A percentile compares a stretch with the other conserved stretches of the same genome.
Evolutionary conservation across 2,329 filamentous ascomycete species (phyloP).

Genomic region (Tolypocladium paradoxum): DNA sequence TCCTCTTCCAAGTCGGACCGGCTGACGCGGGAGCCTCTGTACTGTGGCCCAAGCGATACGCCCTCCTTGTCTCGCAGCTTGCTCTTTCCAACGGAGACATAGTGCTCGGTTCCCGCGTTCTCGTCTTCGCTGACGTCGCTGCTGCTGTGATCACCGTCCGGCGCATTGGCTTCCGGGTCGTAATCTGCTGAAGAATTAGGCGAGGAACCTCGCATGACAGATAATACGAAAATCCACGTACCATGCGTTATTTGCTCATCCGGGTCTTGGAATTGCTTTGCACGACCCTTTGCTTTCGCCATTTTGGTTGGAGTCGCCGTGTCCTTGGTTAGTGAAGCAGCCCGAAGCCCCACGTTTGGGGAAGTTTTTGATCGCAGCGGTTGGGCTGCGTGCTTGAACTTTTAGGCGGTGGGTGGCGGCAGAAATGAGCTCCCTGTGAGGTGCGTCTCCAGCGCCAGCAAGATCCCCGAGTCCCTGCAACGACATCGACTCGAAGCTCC

Average conservation of each 20-base stretch:
- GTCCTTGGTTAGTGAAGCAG: not conserved
- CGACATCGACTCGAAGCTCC: not conserved
- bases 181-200: conserved; percentile 45
- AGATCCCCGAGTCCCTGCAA: too few species aligned
- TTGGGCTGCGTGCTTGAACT: conserved; percentile 23
- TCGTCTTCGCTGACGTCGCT: conserved; percentile 38
- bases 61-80: conserved; percentile 67
- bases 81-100: conserved; percentile 72
- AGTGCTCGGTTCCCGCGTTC: conserved; percentile 71
- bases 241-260: conserved; percentile 53
- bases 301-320: conserved; percentile 28
- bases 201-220: not conserved
- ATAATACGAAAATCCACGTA: conserved; percentile 19
- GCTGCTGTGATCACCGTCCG: conserved; percentile 43
- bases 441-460: conserved; percentile 1
- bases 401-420: conserved; percentile 40
- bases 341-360: conserved; percentile 16
- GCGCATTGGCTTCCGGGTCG: conserved; percentile 63
- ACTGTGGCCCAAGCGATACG: conserved; percentile 63
- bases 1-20: conserved; percentile 53
- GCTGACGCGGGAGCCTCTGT: conserved; percentile 66
- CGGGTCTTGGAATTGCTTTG: conserved; percentile 50
- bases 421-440: conserved; percentile 19
- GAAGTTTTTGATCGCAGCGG: conserved; percentile 19
- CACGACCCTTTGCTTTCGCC: conserved; percentile 40